A percentile compares a stretch with the other conserved stretches of the same genome.
Evolutionary conservation across 192 early-diverging fungal species (phyloP).

Genomic region (Rhizoclosmatium globosum): DNA sequence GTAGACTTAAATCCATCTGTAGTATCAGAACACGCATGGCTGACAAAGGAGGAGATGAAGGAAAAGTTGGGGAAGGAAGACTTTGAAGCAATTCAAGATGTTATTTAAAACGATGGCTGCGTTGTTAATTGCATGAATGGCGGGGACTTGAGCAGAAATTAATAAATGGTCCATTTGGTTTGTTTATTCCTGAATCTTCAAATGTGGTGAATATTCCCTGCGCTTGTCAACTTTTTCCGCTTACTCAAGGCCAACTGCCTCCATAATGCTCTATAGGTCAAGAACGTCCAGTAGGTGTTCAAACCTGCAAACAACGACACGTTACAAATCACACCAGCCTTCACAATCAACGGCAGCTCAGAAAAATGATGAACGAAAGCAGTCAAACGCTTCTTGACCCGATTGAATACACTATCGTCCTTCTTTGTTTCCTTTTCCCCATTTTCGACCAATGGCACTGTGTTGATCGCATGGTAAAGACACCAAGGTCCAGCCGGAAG

Average conservation of each 20-base stretch:
- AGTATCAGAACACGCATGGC: constrained; percentile 76
- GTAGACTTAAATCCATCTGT: constrained; percentile 65
- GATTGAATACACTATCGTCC: neutral
- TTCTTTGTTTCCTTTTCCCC: neutral
- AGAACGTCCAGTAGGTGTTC: constrained; percentile 44
- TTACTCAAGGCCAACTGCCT: neutral
- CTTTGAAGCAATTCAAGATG: constrained; percentile 25
- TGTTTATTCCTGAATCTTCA: neutral
- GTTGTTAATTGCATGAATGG: neutral
- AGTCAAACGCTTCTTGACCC: neutral
- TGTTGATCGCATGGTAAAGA: constrained; percentile 31
- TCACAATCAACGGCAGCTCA: constrained; percentile 27
- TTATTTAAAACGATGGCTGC: neutral
- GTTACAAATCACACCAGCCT: constrained; percentile 34
- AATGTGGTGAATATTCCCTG: constrained; percentile 30
- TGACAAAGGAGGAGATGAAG: constrained; percentile 73
- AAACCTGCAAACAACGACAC: constrained; percentile 33
- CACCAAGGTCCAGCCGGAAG: constrained; percentile 26
- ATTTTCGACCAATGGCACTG: neutral
- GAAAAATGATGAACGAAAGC: neutral
- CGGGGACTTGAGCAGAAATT: too few species aligned
- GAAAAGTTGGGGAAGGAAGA: constrained; percentile 32
- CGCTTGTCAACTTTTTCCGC: neutral
- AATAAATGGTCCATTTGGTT: too few species aligned
- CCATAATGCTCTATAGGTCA: constrained; percentile 37